Base-by-base conservation (phyloP, 2,329 filamentous ascomycete genomes). In the Aureobasidium sp. region DNA sequence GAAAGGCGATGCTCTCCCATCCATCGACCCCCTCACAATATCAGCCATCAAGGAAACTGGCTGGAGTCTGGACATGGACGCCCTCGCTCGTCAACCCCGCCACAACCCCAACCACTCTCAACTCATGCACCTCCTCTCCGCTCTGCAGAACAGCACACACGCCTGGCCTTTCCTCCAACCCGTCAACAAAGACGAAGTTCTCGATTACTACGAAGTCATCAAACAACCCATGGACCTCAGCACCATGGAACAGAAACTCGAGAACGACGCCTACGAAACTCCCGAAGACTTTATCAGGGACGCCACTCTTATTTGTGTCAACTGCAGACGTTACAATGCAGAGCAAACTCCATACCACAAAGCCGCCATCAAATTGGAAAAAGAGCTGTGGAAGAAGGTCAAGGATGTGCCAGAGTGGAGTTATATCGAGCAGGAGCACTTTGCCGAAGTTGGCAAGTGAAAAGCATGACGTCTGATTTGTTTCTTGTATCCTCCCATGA, bases 131-230 rank as follows among this genome's bases (percentile, higher is more conserved):
- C 83, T 99, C 7, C 86, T 99, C 66, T 96, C 95, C 74, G 90
- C 96, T 71, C 85, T 97, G 75, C 92, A 97, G 73, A 97, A 97
- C 72, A 91, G 96, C 76, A 86, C 86, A 67, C 88, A 89, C 8
- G 89, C 91, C 0, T 99, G 94, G 94, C 94, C 94, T 0, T 99
- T 99, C 79, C 82, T 94, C 36, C 85, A 91, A 30, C 93, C 94
- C 0, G 94, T 99, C 67, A 97, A 95, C 73, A 87, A 88, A 67
- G 94, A 99, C 69, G 94, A 97, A 67, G 94, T 99, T 0, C 86
- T 91, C n/a, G 94, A 99, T 74, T 99, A 99, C 77, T 97, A 97
- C 78, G 91, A 96, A 63, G 92, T 97, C 64, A 99, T 99, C 79
- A 92, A 92, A 72, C 89, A 96, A 73, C 94, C 94, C 39, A 99